These are phyloP conservation scores for Pyrus bretschneideri DNA, from an alignment of 306 rosid species.

Conservation along the genomic window DNA sequence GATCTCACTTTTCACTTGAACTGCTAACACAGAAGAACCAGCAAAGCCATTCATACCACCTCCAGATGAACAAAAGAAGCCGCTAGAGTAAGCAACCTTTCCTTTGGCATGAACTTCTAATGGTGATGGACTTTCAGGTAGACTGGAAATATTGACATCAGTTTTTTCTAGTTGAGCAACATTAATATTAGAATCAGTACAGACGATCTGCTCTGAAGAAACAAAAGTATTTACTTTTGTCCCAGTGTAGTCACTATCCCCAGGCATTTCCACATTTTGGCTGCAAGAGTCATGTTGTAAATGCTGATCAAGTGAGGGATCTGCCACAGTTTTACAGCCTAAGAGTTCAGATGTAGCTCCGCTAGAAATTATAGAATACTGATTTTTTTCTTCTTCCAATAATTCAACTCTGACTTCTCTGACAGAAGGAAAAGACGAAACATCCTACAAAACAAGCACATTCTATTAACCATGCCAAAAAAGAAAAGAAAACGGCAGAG, in stretches of 20 bases:
- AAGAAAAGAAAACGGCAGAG: neutral
- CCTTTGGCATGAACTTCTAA: constrained; percentile 26
- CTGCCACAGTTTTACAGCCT: neutral
- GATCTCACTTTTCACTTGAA: constrained; percentile 37
- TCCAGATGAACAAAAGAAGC: constrained; percentile 21
- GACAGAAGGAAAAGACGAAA: constrained; percentile 4
- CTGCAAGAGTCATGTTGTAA: constrained; percentile 14
- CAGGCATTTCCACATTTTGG: constrained; percentile 16
- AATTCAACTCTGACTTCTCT: constrained; percentile 8
- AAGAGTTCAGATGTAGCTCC: neutral
- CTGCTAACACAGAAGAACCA: constrained; percentile 24
- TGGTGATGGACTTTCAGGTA: constrained; percentile 4
- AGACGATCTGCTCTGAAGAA: constrained; percentile 31
- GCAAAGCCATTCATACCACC: constrained; percentile 21
- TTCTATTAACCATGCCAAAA: neutral
- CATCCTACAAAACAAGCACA: constrained; percentile 19
- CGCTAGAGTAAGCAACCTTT: constrained; percentile 34
- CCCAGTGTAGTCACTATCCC: constrained; percentile 14
- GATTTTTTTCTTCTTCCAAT: neutral
- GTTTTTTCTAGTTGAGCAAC: constrained; percentile 17
- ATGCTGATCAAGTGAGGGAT: constrained; percentile 10
- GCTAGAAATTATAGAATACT: neutral
- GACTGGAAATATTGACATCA: constrained; percentile 14
- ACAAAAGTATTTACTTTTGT: constrained; percentile 15
- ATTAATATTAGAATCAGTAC: constrained; percentile 7